Conservation (phyloP, 192 early-diverging fungal species). For the Podila clonocystis region DNA sequence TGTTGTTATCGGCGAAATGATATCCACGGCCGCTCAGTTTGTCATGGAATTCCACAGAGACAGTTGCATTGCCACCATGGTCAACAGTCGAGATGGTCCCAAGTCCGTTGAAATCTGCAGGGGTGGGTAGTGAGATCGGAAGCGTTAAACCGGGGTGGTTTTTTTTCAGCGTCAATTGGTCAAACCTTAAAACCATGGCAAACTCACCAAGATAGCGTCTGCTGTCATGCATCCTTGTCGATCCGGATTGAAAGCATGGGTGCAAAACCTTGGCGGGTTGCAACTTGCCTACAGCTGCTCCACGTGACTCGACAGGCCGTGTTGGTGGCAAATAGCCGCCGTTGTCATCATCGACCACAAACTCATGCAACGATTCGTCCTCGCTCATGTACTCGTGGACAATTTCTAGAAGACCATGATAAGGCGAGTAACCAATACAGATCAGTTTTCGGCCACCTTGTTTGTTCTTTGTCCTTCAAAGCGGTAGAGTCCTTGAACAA, state of each 20-base stretch:
- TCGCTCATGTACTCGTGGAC: conserved; percentile 47
- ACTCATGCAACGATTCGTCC: conserved; percentile 77
- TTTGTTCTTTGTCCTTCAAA: no score
- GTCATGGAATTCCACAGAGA: conserved; percentile 94
- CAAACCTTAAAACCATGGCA: background rate
- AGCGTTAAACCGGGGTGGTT: background rate
- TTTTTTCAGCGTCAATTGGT: background rate
- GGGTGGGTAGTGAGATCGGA: background rate
- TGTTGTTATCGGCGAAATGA: conserved; percentile 83
- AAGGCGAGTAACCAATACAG: background rate
- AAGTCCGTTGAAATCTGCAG: conserved; percentile 82
- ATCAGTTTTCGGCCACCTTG: background rate
- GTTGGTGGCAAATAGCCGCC: conserved; percentile 68
- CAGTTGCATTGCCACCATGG: conserved; percentile 73
- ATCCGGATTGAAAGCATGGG: conserved; percentile 86
- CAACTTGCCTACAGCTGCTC: background rate
- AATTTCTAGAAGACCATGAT: conserved; percentile 22
- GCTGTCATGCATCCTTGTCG: conserved; percentile 69
- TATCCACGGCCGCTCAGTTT: conserved; percentile 78
- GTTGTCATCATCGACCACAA: conserved; percentile 92
- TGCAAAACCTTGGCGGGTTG: conserved; percentile 53
- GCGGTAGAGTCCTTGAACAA: background rate
- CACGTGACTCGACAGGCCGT: conserved; percentile 7
- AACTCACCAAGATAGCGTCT: conserved; percentile 65
- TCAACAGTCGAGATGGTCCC: conserved; percentile 82